Evolutionary conservation across 225 moss, liverwort and hornwort genomes (phyloP).

Genomic region (Straminergon stramineum): DNA sequence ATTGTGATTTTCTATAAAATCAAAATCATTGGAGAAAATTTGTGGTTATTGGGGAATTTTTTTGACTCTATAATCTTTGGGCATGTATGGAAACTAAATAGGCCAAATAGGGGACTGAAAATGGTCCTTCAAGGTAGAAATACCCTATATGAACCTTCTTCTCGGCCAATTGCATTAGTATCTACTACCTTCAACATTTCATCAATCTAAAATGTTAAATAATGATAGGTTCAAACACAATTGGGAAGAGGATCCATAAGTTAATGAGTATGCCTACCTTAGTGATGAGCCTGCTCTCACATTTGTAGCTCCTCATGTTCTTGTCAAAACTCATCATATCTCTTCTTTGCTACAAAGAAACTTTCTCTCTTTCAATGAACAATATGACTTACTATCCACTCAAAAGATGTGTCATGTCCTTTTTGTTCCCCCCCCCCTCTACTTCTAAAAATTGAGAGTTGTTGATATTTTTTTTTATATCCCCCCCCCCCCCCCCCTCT

Average conservation of each 20-base stretch:
- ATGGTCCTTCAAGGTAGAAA: accelerated
- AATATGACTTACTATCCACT: no score
- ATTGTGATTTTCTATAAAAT: no score
- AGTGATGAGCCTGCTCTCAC: background rate
- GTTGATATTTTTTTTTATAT: no score
- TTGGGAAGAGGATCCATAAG: background rate
- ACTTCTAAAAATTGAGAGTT: no score
- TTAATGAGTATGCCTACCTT: background rate
- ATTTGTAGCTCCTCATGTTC: background rate
- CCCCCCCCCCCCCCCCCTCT: no score
- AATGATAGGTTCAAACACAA: background rate
- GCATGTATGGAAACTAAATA: accelerated
- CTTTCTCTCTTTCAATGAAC: background rate
- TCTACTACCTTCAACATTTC: background rate
- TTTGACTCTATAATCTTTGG: background rate
- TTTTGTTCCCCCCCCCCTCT: no score
- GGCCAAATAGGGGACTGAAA: background rate
- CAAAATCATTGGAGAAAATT: no score
- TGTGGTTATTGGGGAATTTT: no score
- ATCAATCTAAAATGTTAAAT: background rate
- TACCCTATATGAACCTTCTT: background rate
- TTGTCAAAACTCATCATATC: background rate
- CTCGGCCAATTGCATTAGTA: background rate
- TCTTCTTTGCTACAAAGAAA: background rate
- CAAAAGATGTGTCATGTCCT: no score